These are phyloP conservation scores for Fusarium xyrophilum DNA, from an alignment of 2,329 filamentous ascomycete species.

Conservation along the genomic window DNA sequence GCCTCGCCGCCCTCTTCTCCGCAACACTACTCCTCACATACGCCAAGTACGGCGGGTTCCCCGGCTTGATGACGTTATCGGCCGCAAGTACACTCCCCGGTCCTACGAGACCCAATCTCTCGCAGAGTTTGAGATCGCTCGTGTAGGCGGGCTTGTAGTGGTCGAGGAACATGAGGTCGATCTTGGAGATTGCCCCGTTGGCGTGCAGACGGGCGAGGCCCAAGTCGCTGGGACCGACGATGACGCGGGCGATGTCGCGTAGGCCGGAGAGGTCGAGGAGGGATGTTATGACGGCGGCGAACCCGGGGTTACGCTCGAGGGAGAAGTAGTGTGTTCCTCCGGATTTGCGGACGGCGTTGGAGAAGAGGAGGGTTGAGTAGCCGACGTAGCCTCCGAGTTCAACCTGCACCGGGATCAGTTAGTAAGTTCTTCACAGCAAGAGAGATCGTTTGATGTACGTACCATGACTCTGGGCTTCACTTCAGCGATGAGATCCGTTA, in stretches of 20 bases:
- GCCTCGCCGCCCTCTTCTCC: conserved; percentile 60
- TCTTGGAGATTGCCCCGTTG: conserved; percentile 59
- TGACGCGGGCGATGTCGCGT: conserved; percentile 71
- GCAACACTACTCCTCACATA: conserved; percentile 71
- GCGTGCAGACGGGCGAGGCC: conserved; percentile 67
- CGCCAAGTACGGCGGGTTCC: conserved; percentile 72
- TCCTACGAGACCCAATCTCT: conserved; percentile 70
- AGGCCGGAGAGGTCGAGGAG: conserved; percentile 79
- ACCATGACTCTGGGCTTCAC: conserved; percentile 72
- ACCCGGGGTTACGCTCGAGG: conserved; percentile 76
- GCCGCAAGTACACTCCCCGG: conserved; percentile 70
- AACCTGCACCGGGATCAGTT: conserved; percentile 49
- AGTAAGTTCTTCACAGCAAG: neutral
- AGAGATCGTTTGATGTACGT: conserved; percentile 43
- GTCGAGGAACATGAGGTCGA: conserved; percentile 80
- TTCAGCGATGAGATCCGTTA: conserved; percentile 71
- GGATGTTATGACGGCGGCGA: conserved; percentile 71
- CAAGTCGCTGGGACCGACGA: conserved; percentile 73
- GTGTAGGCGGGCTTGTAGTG: conserved; percentile 81
- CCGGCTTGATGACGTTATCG: conserved; percentile 75
- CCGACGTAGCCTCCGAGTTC: conserved; percentile 84
- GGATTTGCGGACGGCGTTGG: conserved; percentile 66
- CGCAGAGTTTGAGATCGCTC: conserved; percentile 77
- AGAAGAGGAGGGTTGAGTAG: conserved; percentile 81
- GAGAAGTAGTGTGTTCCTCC: conserved; percentile 73